These are phyloP conservation scores for Fusarium compactum DNA, from an alignment of 2,329 filamentous ascomycete genomes.

Conservation along the genomic window DNA sequence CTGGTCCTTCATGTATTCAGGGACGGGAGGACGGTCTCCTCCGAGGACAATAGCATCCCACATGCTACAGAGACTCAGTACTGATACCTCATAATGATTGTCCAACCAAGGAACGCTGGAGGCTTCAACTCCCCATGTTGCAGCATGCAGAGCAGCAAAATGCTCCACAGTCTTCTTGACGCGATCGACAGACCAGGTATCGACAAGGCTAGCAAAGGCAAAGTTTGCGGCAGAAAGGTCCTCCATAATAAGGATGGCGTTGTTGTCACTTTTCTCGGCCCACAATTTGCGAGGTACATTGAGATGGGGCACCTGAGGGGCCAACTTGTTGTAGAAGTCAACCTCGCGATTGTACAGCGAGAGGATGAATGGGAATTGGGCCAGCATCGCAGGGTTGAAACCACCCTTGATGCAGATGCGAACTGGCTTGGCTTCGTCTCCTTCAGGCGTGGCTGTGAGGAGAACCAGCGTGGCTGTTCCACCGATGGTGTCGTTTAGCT, in stretches of 20 bases:
- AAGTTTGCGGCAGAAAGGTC: constrained; percentile 14
- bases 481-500: constrained; percentile 12
- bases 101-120: constrained; percentile 16
- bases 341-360: constrained; percentile 21
- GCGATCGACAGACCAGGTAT: constrained; percentile 22
- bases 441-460: constrained; percentile 1
- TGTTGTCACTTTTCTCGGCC: constrained; percentile 19
- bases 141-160: constrained; percentile 21
- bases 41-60: constrained; percentile 5
- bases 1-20: constrained; percentile 7
- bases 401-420: constrained; percentile 23
- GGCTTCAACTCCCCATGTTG: constrained; percentile 16
- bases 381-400: constrained; percentile 20
- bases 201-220: constrained; percentile 15
- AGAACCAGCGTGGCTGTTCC: constrained; percentile 19
- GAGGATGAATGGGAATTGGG: constrained; percentile 17
- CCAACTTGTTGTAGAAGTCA: constrained; percentile 24
- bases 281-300: constrained; percentile 18
- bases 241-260: constrained; percentile 21
- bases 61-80: constrained; percentile 12
- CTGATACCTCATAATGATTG: constrained; percentile 15
- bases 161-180: constrained; percentile 21
- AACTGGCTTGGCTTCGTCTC: neutral
- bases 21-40: neutral
- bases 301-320: constrained; percentile 22